Base-by-base conservation (phyloP, 1,139 yeast genomes). In the Blastobotrys raffinosifermentans region DNA sequence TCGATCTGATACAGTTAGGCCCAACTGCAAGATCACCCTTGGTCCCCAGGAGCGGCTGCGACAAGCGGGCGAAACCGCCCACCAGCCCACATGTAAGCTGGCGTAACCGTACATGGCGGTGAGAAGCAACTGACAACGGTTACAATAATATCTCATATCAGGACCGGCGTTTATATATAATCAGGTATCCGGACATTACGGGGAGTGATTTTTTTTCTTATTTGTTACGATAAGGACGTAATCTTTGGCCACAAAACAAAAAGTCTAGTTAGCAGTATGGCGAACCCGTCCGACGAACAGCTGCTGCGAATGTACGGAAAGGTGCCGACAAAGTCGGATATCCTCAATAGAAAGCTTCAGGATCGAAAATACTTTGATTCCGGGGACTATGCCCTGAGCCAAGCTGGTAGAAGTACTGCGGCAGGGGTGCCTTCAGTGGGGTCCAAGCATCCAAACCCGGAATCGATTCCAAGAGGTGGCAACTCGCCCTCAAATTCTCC, bases 341-440 rank as follows among this genome's bases (percentile, higher is more conserved):
- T 91, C 26, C 72, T 91, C 44, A 73, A 84, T 40, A 77, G 82
- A 48, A 86, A 85, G 60, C 55, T 66, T 26, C 61, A 58, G 59
- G 97, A 91, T 52, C 78, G 96, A 54, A 87, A 87, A 64, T 91
- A 82, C 63, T 93, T 91, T 57, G 99, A 91, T 55, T 84, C 95
- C 44, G 98, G 98, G 16, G 99, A 91, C 63, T 91, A 93, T 59
- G 97, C 97, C 18, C 75, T 91, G 75, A 86, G 85, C 48, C 81
- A 87, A 52, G 85, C 78, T 4, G 77, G 76, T 37, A 49, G 50
- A 31, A 56, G 60, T n/a, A 49, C 57, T 13, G 53, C 59, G 22
- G 53, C 51, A 13, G 60, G 51, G 33, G 56, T 51, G 33, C 47
- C 54, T n/a, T 50, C 58, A 22, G 57, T 64, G 19, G 72, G 71